Evolutionary conservation across 2,329 filamentous ascomycete genomes (phyloP).

Genomic region (Calonectria naviculata): DNA sequence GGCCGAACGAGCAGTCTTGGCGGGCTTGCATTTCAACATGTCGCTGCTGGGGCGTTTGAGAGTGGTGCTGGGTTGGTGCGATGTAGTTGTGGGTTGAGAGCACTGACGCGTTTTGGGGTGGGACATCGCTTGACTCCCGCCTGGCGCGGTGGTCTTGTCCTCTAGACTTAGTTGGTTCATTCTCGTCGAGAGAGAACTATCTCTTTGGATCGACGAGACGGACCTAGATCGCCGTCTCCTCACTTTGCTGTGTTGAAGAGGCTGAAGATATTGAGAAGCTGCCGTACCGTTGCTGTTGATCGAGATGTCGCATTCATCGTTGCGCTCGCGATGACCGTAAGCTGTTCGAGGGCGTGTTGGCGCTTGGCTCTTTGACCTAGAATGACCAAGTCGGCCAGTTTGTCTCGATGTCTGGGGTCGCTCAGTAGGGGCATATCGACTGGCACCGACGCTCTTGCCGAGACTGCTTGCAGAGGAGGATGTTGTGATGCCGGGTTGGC

Average conservation of each 20-base stretch:
- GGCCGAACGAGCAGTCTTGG: constrained; percentile 21
- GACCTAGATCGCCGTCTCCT: constrained; percentile 41
- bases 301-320: constrained; percentile 51
- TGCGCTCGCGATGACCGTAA: constrained; percentile 53
- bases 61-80: constrained; percentile 40
- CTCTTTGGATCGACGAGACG: constrained; percentile 48
- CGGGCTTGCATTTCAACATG: constrained; percentile 27
- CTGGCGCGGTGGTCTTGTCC: constrained; percentile 39
- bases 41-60: constrained; percentile 41
- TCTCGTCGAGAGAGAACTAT: constrained; percentile 55
- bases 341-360: constrained; percentile 49
- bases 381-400: constrained; percentile 58
- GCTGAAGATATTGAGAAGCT: constrained; percentile 23
- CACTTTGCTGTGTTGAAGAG: constrained; percentile 39
- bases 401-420: constrained; percentile 65
- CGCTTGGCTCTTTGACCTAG: constrained; percentile 53
- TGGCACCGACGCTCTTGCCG: constrained; percentile 67
- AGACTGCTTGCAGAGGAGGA: constrained; percentile 56
- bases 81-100: constrained; percentile 36
- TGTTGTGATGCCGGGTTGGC: constrained; percentile 48
- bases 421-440: constrained; percentile 57
- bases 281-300: constrained; percentile 50
- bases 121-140: constrained; percentile 61
- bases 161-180: constrained; percentile 54
- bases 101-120: constrained; percentile 34